Evolutionary conservation across 2,329 filamentous ascomycete species (phyloP).

Genomic region (Arachnopeziza araneosa): DNA sequence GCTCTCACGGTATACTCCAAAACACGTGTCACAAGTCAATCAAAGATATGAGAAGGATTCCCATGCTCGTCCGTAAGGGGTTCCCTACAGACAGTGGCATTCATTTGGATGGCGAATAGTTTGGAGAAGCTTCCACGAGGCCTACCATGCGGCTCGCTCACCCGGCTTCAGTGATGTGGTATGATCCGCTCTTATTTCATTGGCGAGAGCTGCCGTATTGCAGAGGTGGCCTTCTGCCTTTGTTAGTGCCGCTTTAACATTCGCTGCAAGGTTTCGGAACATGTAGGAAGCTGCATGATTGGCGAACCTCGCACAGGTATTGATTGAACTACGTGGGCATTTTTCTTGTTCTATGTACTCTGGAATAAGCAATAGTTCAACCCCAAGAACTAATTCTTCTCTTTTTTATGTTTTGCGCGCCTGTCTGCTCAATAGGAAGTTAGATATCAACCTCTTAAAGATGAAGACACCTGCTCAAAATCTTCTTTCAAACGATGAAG

Average conservation of each 20-base stretch:
- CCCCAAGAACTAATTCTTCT: too few species aligned
- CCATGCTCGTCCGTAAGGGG: too few species aligned
- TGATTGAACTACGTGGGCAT: too few species aligned
- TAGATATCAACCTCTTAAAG: background rate
- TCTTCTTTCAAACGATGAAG: background rate
- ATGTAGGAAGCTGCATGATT: background rate
- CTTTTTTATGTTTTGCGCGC: too few species aligned
- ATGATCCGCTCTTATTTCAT: background rate
- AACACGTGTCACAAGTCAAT: too few species aligned
- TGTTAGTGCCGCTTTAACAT: background rate
- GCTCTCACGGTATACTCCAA: too few species aligned
- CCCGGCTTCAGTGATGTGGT: background rate
- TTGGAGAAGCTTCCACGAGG: background rate
- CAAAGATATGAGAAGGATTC: too few species aligned
- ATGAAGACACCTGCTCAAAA: background rate
- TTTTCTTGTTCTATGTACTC: too few species aligned
- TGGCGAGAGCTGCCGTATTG: background rate
- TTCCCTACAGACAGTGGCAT: too few species aligned
- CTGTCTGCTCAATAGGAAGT: background rate
- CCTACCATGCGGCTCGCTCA: background rate
- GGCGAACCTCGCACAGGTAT: background rate
- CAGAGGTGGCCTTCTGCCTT: background rate
- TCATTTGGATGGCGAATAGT: background rate
- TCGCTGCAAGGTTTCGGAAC: background rate
- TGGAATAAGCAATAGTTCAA: too few species aligned